Evolutionary conservation across 148 eudicot species (phyloP), one percentile per base, ranked within the genome.

Genomic region (Euryodendron excelsum): DNA sequence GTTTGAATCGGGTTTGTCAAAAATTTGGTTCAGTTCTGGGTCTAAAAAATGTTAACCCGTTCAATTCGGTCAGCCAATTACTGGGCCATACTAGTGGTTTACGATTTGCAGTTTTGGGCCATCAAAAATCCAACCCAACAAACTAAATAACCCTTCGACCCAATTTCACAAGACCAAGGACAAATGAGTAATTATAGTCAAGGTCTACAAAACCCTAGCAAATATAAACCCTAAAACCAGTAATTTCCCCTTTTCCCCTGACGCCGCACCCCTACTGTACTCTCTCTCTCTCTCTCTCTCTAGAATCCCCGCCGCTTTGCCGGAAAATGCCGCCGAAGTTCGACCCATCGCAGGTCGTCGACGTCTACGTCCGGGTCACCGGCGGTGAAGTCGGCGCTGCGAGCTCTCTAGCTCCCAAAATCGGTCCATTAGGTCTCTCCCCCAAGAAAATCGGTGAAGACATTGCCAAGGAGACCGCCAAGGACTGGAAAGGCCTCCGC

Each of bases 361-460:
- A 91, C 77, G 95, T 91, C 30, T 89, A 62, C 82, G 95, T 91
- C 80, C 89, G 95, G 0, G 95, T 91, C 59, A 91, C 95, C 79
- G 95, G 93, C 14, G 93, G 95, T 0, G 93, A 91, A 39, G 93
- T 91, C 45, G 95, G 93, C 0, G 93, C 95, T 0, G 95, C 95
- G 5, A 82, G 86, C 44, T 91, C 95, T 2, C 88, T 91, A 31
- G 95, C 95, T 3, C 95, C 95, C 4, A 91, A 91, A 55, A 91
- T 91, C 82, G 95, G 95, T 0, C 95, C 95, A 0, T 80, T 91
- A 7, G 95, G 92, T 81, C 89, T 91, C 25, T 89, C 92, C 52
- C 95, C 92, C 0, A 89, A 91, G 84, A 91, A 91, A 47, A 89
- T 91, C 82, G 95, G 95, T 37, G 95, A 91, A 84, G 95, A 89